A percentile compares a stretch with the other conserved stretches of the same genome.
These are phyloP conservation scores for fission yeast (Schizosaccharomyces pombe) DNA, from an alignment of 805 yeast species.

Conservation along the genomic window DNA sequence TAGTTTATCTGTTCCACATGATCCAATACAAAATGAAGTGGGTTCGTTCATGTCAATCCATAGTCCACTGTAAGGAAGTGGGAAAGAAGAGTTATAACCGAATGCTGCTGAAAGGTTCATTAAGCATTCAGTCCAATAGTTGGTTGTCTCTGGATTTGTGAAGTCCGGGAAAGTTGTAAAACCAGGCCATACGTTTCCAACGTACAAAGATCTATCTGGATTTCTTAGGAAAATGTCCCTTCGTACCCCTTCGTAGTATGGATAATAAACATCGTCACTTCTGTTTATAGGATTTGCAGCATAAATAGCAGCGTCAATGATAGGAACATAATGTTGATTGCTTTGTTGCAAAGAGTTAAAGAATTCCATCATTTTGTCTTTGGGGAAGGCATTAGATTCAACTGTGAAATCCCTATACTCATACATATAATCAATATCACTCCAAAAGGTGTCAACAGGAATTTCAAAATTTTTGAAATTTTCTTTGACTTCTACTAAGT, in stretches of 20 bases:
- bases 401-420: slow-evolving; percentile 58
- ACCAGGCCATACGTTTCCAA: slow-evolving; percentile 18
- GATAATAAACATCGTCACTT: slow-evolving; percentile 2
- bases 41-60: slow-evolving; percentile 13
- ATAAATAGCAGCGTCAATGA: slow-evolving; percentile 7
- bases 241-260: slow-evolving; percentile 4
- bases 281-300: slow-evolving; percentile 2
- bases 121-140: slow-evolving; percentile 12
- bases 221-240: slow-evolving; percentile 6
- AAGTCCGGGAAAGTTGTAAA: slow-evolving; percentile 17
- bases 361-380: slow-evolving; percentile 29
- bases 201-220: slow-evolving; percentile 13
- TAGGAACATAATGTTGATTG: slow-evolving; percentile 7
- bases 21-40: slow-evolving; percentile 17
- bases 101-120: slow-evolving; percentile 10
- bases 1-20: slow-evolving; percentile 12
- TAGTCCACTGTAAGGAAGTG: slow-evolving; percentile 8
- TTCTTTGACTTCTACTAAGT: slow-evolving; percentile 33
- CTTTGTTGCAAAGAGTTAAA: slow-evolving; percentile 42
- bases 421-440: slow-evolving; percentile 62
- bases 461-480: slow-evolving; percentile 39
- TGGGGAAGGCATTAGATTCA: slow-evolving; percentile 43
- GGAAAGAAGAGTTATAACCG: neutral
- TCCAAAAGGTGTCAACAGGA: slow-evolving; percentile 64
- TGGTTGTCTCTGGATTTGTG: slow-evolving; percentile 10